Base-by-base conservation (phyloP, 768 basidiomycete species). In the Cantharellus anzutake region DNA sequence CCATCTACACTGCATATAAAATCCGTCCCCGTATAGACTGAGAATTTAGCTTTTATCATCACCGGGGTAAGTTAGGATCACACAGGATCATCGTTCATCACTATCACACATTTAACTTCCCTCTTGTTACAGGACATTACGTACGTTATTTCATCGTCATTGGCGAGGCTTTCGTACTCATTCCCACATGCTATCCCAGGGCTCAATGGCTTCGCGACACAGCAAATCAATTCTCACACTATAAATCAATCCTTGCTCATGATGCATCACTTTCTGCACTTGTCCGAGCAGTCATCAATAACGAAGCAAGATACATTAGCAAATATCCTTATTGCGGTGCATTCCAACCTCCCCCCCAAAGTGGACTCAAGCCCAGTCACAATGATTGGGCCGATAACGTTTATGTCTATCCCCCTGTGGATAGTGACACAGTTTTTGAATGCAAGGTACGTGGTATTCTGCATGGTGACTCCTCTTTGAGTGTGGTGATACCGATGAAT, bases 201-300 rank as follows among this genome's bases (percentile, higher is more conserved):
- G 86, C 86, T 2, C 85, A 87, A 66, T 88, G 86, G 86, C 74
- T 88, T 42, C 81, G 86, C 56, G 85, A 88, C 66, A 84, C 86
- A 29, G 82, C 79, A 35, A 88, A 87, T 66, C 62, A 87, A 80
- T 84, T 88, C 64, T 81, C 82, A 16, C 80, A 82, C 59, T 88
- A 88, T 67, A 76, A 76, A 62, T 65, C 73, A 7, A 74, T 88
- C 20, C 72, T 86, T 16, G 66, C 77, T 2, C 65, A 71, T 7
- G 86, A 88, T 68, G 69, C 68, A 4, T 71, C 80, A 16, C 74
- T 88, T 34, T 78, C 80, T 4, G 74, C 75, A 2, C 72, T 87
- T 3, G 80, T 86, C 51, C 85, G 82, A 66, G 86, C 82, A n/a
- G 81, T 87, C 51, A 85, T 88, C 65, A 85, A 86, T 66, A 86